A percentile compares a stretch with the other conserved stretches of the same genome.
These are phyloP conservation scores for Saccharomyces eubayanus DNA, from an alignment of 805 yeast genomes.

Conservation along the genomic window DNA sequence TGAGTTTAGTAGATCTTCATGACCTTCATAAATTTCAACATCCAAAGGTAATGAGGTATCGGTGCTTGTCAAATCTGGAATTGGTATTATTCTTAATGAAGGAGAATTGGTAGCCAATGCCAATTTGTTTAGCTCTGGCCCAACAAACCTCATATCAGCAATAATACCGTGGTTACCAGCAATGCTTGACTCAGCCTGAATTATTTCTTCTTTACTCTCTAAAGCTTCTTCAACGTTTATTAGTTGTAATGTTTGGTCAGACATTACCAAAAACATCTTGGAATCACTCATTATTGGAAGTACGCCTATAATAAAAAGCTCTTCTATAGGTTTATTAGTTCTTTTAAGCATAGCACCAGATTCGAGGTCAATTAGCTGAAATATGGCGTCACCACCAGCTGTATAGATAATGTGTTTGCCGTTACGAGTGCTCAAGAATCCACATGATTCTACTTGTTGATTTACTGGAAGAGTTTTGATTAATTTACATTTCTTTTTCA, in stretches of 20 bases:
- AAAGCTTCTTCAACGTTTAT: slow-evolving; percentile 33
- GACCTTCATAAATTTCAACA: slow-evolving; percentile 66
- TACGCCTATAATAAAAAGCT: slow-evolving; percentile 59
- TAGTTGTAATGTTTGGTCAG: slow-evolving; percentile 76
- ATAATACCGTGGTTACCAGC: slow-evolving; percentile 96
- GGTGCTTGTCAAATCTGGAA: slow-evolving; percentile 4
- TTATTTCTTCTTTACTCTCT: slow-evolving; percentile 23
- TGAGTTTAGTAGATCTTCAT: slow-evolving; percentile 73
- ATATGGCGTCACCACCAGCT: slow-evolving; percentile 71
- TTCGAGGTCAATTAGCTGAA: slow-evolving; percentile 54
- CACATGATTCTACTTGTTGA: slow-evolving; percentile 66
- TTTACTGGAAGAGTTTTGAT: slow-evolving; percentile 61
- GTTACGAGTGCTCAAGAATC: slow-evolving; percentile 38
- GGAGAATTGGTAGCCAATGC: slow-evolving; percentile 95
- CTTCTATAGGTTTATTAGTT: slow-evolving; percentile 54
- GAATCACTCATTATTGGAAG: slow-evolving; percentile 31
- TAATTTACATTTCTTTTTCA: slow-evolving; percentile 44
- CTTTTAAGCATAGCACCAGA: slow-evolving; percentile 39
- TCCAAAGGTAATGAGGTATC: slow-evolving; percentile 37
- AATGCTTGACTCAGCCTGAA: slow-evolving; percentile 46
- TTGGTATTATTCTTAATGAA: slow-evolving; percentile 63
- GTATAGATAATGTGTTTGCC: slow-evolving; percentile 40
- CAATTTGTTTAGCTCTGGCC: slow-evolving; percentile 46
- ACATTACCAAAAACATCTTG: slow-evolving; percentile 46
- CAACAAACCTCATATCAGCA: slow-evolving; percentile 77